phyloP scores from a whole-genome alignment of 768 basidiomycete genomes.

The Podaxis sp. region DNA sequence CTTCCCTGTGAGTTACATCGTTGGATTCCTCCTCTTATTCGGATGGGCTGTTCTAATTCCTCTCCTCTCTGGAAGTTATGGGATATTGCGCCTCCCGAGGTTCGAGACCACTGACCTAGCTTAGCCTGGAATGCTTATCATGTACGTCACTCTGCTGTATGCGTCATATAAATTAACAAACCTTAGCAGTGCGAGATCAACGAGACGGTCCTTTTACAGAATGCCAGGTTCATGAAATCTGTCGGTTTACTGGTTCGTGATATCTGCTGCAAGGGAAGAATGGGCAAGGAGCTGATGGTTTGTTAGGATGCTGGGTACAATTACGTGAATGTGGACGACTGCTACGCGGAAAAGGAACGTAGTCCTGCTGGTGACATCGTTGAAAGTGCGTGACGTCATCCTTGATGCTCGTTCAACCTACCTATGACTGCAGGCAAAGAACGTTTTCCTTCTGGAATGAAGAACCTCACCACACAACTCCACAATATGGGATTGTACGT shows the following conservation, averaged over 20 bases:
- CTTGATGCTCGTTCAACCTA: neutral
- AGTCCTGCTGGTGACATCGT: conserved; percentile 50
- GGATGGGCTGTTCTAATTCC: neutral
- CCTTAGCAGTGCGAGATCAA: conserved; percentile 52
- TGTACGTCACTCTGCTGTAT: neutral
- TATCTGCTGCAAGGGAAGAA: neutral
- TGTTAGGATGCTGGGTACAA: conserved; percentile 54
- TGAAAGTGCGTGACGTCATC: conserved; percentile 36
- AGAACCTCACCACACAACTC: conserved; percentile 49
- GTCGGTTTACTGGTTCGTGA: conserved; percentile 47
- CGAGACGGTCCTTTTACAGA: conserved; percentile 48
- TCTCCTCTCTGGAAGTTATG: neutral
- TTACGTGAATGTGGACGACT: conserved; percentile 62
- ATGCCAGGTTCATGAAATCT: conserved; percentile 46
- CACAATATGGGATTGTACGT: conserved; percentile 57
- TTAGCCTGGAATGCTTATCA: conserved; percentile 6
- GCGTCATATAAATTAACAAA: neutral
- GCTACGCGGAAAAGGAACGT: conserved; percentile 58
- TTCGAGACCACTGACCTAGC: neutral
- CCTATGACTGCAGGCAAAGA: conserved; percentile 34
- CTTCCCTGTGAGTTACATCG: neutral
- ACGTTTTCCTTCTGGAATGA: conserved; percentile 60
- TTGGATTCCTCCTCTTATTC: neutral
- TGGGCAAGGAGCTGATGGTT: conserved; percentile 35
- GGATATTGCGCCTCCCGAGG: neutral